Evolutionary conservation across 257 asterid genomes (phyloP), one percentile per base, ranked within the genome.

Genomic region (Schizonepeta tenuifolia): DNA sequence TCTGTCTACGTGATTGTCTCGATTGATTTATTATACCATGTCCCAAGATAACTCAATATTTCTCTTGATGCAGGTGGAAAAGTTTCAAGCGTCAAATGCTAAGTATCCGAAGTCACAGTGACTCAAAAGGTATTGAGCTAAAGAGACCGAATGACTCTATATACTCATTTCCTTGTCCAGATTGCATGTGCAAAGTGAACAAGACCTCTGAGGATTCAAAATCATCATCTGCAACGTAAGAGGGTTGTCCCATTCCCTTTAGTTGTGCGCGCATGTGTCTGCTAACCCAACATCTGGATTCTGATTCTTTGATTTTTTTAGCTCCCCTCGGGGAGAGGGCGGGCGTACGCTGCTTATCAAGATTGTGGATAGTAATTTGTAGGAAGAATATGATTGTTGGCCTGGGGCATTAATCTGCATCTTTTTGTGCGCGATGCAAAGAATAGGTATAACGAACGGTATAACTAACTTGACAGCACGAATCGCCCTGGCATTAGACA

Each of bases 111-210:
- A 76, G 83, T 6, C 97, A 87, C 62, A 95, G 97, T 71, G 99
- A 92, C 77, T 86, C 90, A n/a, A 95, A 92, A 79, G 99, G 99
- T 67, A 84, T 90, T 4, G 96, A 88, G 83, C 75, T 89, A 51
- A 95, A 85, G 89, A 86, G 97, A 77, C 92, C 90, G 5, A 90
- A 80, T 60, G 96, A 90, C 75, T 95, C 99, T 0, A 86, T 88
- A 78, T 95, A 88, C 70, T 87, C 97, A 47, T 85, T 88, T 67
- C 99, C 99, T 8, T 88, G 96, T 55, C 99, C 99, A 17, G 96
- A 95, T 76, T 95, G 99, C 94, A 95, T 95, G 99, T 95, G 99
- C 78, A 88, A 86, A 78, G 70, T 77, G 53, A 88, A 90, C 70
- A 86, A 77, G 69, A 85, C 87, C 36, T 31, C 36, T 0, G 89